Evolutionary conservation across 73 alveolate species (phyloP).

Genomic region (Blepharisma japonicum): DNA sequence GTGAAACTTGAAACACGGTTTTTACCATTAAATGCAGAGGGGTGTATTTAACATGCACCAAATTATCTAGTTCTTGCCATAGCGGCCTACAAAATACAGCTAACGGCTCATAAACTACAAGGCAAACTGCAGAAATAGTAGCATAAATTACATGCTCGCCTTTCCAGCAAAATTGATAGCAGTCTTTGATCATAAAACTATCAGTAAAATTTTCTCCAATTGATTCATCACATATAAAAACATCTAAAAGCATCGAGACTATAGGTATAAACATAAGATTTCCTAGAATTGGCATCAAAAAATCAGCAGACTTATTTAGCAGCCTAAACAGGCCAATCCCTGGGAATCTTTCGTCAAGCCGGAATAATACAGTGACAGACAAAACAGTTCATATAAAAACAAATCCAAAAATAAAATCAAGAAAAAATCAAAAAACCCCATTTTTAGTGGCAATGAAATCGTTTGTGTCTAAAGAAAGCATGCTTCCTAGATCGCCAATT

Average conservation of each 20-base stretch:
- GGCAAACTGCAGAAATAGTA: neutral
- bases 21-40: neutral
- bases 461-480: neutral
- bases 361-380: neutral
- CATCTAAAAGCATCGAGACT: neutral
- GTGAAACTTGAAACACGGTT: neutral
- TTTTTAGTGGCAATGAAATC: neutral
- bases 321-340: neutral
- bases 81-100: neutral
- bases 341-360: neutral
- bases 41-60: neutral
- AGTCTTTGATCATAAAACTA: neutral
- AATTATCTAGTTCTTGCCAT: neutral
- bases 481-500: neutral
- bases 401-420: neutral
- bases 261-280: slow-evolving; percentile 2
- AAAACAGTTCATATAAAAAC: neutral
- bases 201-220: slow-evolving; percentile 25
- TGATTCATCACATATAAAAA: neutral
- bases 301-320: neutral
- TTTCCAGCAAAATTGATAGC: neutral
- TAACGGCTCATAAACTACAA: neutral
- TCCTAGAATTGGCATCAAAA: neutral
- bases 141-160: neutral
- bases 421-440: neutral